Base-by-base conservation (phyloP, 148 eudicot species). In the Hydrangea macrophylla region DNA sequence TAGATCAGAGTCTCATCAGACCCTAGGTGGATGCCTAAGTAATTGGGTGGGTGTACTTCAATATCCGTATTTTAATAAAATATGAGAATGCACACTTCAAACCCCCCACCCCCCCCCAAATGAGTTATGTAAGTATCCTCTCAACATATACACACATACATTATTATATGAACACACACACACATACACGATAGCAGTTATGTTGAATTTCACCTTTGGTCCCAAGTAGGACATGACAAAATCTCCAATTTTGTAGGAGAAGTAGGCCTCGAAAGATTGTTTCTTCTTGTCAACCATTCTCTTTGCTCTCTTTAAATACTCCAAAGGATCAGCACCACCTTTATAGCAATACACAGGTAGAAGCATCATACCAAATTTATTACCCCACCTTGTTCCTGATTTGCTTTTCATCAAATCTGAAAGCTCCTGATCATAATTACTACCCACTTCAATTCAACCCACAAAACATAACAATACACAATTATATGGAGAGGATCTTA, bases 241-340 rank as follows among this genome's bases (percentile, higher is more conserved):
- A 59, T 80, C 13, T 15, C 83, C 83, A 48, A 75, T 44, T 18
- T 64, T 68, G 79, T 84, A 84, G 0, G 90, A 78, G 70, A 78
- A 82, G 58, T 71, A 64, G 44, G 85, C 88, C 75, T 83, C 94
- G 1, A 81, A 48, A 6, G 90, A 83, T 22, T 68, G 82, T 60
- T 88, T 88, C 65, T 88, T 88, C 60, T 26, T 67, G 75, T 88
- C 94, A 8, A 88, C 64, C 86, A 83, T 85, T 17, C 51, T 22
- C 67, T 88, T 88, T 6, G 88, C 82, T 80, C 82, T 85, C 64
- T 71, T 82, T 1, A 88, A 70, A 62, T 66, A 76, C 2, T 75
- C 63, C 4, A 88, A 69, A 27, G 87, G 85, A 78, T 82, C 78
- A 20, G 72, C 56, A 4, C 70, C 67, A 25, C 60, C 53, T 20